A percentile compares a stretch with the other conserved stretches of the same genome.
Evolutionary conservation across 805 yeast species (phyloP).

Genomic region (Tetrapisispora namnaoensis): DNA sequence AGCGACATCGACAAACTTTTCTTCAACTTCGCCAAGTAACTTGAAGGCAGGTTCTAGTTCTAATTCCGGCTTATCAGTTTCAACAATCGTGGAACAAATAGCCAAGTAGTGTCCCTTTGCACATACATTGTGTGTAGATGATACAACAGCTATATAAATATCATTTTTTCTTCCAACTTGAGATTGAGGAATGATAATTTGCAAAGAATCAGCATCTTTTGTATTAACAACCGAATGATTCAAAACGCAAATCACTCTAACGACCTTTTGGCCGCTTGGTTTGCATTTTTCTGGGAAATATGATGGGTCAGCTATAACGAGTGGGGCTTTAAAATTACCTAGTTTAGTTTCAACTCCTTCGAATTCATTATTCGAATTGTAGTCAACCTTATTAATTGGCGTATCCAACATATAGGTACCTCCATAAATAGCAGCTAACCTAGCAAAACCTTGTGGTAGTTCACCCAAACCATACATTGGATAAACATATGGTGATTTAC

Average conservation of each 20-base stretch:
- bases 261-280: constrained; percentile 29
- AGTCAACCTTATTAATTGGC: constrained; percentile 82
- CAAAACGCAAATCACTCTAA: constrained; percentile 60
- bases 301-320: constrained; percentile 95
- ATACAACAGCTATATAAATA: constrained; percentile 84
- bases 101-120: constrained; percentile 87
- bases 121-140: constrained; percentile 82
- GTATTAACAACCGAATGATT: constrained; percentile 85
- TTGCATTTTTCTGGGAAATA: constrained; percentile 65
- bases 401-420: constrained; percentile 98
- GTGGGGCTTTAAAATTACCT: constrained; percentile 84
- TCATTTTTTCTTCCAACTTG: constrained; percentile 90
- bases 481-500: constrained; percentile 92
- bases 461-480: constrained; percentile 97
- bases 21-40: constrained; percentile 67
- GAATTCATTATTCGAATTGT: constrained; percentile 61
- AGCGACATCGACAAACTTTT: constrained; percentile 88
- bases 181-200: constrained; percentile 92
- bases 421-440: constrained; percentile 93
- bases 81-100: constrained; percentile 87
- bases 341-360: constrained; percentile 85
- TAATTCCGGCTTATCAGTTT: constrained; percentile 83
- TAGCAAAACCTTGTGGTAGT: constrained; percentile 97
- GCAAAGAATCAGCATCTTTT: constrained; percentile 75
- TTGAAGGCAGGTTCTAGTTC: constrained; percentile 93